Conservation (phyloP, 1,284 basidiomycete species). For the Rhodotorula sp. region DNA sequence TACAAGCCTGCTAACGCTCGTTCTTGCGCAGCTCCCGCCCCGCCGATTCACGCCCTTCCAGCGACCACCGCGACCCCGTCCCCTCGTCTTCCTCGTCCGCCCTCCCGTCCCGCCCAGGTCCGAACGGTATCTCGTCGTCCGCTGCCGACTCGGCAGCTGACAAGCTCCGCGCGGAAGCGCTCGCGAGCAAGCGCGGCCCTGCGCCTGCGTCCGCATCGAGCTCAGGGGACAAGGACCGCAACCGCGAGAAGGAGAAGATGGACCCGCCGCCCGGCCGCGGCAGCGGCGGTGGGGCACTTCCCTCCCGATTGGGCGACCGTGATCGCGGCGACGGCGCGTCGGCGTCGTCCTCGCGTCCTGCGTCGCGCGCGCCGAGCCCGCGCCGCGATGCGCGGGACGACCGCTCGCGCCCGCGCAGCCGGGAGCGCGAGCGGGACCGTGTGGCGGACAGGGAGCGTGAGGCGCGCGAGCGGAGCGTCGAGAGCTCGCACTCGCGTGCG, state of each 20-base stretch:
- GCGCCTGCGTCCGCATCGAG: neutral
- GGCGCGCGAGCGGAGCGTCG: constrained; percentile 14
- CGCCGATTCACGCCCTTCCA: neutral
- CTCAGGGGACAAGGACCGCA: constrained; percentile 17
- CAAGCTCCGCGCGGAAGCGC: constrained; percentile 38
- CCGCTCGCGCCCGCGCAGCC: neutral
- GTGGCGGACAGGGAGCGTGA: constrained; percentile 6
- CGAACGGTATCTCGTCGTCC: neutral
- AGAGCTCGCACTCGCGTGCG: constrained; percentile 15
- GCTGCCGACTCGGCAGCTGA: constrained; percentile 17
- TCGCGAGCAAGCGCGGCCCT: constrained; percentile 14
- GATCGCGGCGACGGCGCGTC: neutral
- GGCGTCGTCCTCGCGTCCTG: neutral
- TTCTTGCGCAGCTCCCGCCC: neutral
- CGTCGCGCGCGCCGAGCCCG: neutral
- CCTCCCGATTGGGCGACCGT: neutral
- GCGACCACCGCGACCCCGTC: neutral
- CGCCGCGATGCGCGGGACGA: neutral
- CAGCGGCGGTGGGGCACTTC: neutral
- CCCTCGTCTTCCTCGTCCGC: constrained; percentile 3
- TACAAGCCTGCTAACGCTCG: neutral
- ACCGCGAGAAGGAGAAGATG: constrained; percentile 3
- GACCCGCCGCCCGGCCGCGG: neutral
- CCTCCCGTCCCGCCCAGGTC: constrained; percentile 1
- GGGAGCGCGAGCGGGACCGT: neutral